Evolutionary conservation across 805 yeast genomes (phyloP), one percentile per base, ranked within the genome.

Genomic region (Blastobotrys robertii): DNA sequence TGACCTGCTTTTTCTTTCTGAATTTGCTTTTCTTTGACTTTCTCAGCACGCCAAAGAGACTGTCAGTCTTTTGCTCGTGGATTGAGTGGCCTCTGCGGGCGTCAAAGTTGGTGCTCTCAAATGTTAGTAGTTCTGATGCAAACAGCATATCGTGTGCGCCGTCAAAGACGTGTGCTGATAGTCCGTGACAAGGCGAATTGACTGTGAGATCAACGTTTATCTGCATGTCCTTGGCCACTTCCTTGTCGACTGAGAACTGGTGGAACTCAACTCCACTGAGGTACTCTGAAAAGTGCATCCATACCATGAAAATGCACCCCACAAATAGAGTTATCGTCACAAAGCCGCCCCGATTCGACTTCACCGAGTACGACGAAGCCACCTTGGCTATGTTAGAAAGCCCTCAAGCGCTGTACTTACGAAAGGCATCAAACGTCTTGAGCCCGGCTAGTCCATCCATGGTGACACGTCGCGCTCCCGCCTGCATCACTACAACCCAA

Each of bases 271-370:
- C 72, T 2, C 97, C 97, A 43, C 92, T 95, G 44, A 88, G 67
- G 58, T 72, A 84, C 10, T 83, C 81, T 6, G 97, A 95, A 25
- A 87, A 63, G 57, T 88, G 94, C 10, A 84, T 75, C 84, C 94
- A 90, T 4, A 84, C 61, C 31, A 88, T 66, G 55, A 86, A 75
- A 11, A 85, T 54, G 12, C 83, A 73, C 45, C 73, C 69, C 19
- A 81, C 50, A n/a, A 73, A 68, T 11, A 87, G 77, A 38, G 81
- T 35, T 3, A 85, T 51, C 0, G 95, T 79, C 11, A 87, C 75
- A 12, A 75, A 58, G 3, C 92, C 88, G 30, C 96, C 96, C 48
- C 92, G 70, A 25, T 74, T 64, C 1, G 94, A 81, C 50, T 85
- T 68, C 38, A 82, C 81, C 37, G 80, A 72, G 55, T 85, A 87